Conservation (phyloP, 176 grass and related monocot genomes). For the Aegilops sharonensis region DNA sequence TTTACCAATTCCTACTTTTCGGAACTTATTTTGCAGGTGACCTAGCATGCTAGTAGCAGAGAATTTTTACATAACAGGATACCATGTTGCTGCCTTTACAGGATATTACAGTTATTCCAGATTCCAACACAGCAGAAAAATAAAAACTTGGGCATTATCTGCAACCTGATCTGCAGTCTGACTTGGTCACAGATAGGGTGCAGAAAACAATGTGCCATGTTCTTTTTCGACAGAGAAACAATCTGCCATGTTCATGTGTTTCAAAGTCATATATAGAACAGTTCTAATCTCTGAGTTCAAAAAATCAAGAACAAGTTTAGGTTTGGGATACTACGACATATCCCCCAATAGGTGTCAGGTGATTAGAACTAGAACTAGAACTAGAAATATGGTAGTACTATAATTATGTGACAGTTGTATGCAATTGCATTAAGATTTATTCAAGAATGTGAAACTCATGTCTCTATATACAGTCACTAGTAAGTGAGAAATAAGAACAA, state of each 20-base stretch:
- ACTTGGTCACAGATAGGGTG: neutral
- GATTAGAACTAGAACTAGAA: neutral
- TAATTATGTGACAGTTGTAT: neutral
- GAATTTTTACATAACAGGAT: neutral
- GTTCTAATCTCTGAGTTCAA: neutral
- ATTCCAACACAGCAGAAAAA: conserved; percentile 19
- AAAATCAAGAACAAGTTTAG: conserved; percentile 5
- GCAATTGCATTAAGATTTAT: neutral
- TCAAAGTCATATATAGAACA: neutral
- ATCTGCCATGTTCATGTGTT: neutral
- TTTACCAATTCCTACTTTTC: neutral
- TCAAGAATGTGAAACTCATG: neutral
- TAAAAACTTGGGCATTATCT: neutral
- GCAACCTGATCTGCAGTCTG: neutral
- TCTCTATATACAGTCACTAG: neutral
- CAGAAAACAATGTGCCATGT: conserved; percentile 9
- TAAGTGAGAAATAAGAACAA: conserved; percentile 11
- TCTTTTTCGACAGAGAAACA: neutral
- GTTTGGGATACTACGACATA: neutral
- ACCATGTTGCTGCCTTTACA: neutral
- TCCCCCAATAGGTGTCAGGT: neutral
- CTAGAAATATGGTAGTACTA: neutral
- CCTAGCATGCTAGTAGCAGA: neutral
- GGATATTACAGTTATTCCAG: neutral
- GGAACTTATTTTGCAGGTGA: neutral